These are phyloP conservation scores for Ambrosia trifida DNA, from an alignment of 129 eudicot species.

Conservation along the genomic window DNA sequence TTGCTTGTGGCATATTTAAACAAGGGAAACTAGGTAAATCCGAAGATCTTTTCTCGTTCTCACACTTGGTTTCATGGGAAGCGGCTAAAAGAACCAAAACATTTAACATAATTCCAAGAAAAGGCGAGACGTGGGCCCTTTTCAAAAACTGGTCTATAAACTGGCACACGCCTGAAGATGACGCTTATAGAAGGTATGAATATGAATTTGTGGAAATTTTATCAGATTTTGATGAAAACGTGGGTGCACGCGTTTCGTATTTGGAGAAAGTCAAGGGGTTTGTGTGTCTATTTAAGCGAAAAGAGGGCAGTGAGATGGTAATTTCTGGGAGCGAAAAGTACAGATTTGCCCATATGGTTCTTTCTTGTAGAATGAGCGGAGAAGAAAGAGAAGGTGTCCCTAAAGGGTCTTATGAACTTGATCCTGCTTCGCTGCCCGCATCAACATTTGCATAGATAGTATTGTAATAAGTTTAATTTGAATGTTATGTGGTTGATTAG, in stretches of 20 bases:
- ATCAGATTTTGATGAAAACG: constrained; percentile 39
- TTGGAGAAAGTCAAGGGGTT: constrained; percentile 61
- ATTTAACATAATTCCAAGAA: constrained; percentile 44
- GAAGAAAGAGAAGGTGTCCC: constrained; percentile 51
- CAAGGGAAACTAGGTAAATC: constrained; percentile 35
- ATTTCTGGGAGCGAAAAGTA: constrained; percentile 48
- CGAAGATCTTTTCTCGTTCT: constrained; percentile 49
- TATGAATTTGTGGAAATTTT: constrained; percentile 63
- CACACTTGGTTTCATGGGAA: constrained; percentile 54
- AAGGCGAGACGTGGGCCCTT: constrained; percentile 79
- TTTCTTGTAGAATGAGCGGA: constrained; percentile 55
- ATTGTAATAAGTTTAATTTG: constrained; percentile 19
- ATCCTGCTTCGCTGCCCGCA: constrained; percentile 68
- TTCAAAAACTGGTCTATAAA: constrained; percentile 56
- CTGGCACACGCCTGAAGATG: constrained; percentile 33
- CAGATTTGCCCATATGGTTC: constrained; percentile 73
- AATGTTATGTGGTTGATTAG: constrained; percentile 23
- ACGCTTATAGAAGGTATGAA: constrained; percentile 24
- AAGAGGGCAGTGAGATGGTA: constrained; percentile 25
- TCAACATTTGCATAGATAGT: constrained; percentile 32
- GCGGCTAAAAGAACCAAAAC: constrained; percentile 21
- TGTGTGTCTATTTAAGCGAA: constrained; percentile 42
- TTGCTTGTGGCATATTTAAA: constrained; percentile 59
- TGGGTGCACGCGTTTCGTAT: constrained; percentile 42
- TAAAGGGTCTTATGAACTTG: constrained; percentile 70